Evolutionary conservation across 805 yeast genomes (phyloP).

Genomic region (Ogataea henricii): DNA sequence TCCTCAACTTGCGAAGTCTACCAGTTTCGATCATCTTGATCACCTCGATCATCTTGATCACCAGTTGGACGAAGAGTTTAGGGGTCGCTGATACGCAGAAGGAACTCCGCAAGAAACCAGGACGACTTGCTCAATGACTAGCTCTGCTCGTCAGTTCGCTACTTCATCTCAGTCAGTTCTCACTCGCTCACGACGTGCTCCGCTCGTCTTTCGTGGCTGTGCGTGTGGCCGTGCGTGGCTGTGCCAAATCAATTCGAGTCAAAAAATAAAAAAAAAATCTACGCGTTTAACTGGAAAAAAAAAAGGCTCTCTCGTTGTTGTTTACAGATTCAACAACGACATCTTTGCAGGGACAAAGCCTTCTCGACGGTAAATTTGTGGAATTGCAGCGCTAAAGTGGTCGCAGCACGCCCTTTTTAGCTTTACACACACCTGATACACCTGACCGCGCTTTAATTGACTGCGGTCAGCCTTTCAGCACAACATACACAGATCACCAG

Average conservation of each 20-base stretch:
- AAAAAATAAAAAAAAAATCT: conserved; percentile 2
- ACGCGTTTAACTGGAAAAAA: conserved; percentile 7
- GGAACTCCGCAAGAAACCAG: no score
- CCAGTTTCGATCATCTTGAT: no score
- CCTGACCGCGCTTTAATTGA: not conserved
- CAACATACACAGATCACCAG: not conserved
- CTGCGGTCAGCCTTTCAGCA: not conserved
- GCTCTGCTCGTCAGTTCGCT: no score
- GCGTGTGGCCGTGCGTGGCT: not conserved
- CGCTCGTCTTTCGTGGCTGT: not conserved
- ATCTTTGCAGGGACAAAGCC: not conserved
- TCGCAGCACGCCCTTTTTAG: no score
- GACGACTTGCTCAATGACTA: no score
- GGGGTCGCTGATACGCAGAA: no score
- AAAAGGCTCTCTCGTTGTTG: conserved; percentile 4
- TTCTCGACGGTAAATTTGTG: not conserved
- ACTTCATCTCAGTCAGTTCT: no score
- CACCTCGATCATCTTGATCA: no score
- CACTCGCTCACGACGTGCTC: not conserved
- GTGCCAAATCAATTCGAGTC: conserved; percentile 1
- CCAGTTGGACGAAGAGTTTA: no score
- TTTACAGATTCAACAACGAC: not conserved
- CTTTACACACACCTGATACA: not conserved
- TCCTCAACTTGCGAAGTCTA: no score
- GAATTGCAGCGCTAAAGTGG: not conserved